Evolutionary conservation across 2,329 filamentous ascomycete species (phyloP), one percentile per base, ranked within the genome.

Genomic region (Cytospora piceae): DNA sequence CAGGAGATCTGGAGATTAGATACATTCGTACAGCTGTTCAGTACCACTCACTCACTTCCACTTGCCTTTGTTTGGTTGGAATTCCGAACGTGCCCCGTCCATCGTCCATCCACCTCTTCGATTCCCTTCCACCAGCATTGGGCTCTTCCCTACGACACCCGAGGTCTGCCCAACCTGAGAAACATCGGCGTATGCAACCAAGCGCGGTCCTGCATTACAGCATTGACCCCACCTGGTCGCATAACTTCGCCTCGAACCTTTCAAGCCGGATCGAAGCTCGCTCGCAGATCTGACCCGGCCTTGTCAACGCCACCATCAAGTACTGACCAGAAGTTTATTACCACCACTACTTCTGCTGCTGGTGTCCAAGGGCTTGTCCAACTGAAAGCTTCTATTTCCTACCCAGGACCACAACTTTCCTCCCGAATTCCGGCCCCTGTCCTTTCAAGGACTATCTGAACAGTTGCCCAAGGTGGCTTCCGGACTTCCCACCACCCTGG

Each of bases 381-480:
- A 49, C 46, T 68, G 53, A 15, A 37, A 31, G 37, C 29, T 24
- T 14, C 22, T 49, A 31, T 22, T 62, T 31, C 55, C 42, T n/a
- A 24, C 22, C 54, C 63, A 54, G 46, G 56, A 58, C 42, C 53
- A 11, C 32, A 54, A 54, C 54, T 7, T 29, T 32, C 5, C 57
- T 37, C 63, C 49, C 63, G 59, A 60, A 24, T 58, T 54, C 63
- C 66, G 51, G 63, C 46, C 51, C 74, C 76, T 76, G 76, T 80
- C 75, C 77, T 79, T 71, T 74, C 70, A 74, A 74, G 76, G 79
- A 76, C 77, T 68, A 71, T 75, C 72, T 42, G 49, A 74, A 73
- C 76, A 78, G 80, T 68, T 57, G 66, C 66, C 77, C 83, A 88
- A 87, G 77, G 84, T 88, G 85, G 85, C 85, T 87, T 87, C 85